phyloP scores from a whole-genome alignment of 2,329 filamentous ascomycete genomes.

The Aspergillus hortae region DNA sequence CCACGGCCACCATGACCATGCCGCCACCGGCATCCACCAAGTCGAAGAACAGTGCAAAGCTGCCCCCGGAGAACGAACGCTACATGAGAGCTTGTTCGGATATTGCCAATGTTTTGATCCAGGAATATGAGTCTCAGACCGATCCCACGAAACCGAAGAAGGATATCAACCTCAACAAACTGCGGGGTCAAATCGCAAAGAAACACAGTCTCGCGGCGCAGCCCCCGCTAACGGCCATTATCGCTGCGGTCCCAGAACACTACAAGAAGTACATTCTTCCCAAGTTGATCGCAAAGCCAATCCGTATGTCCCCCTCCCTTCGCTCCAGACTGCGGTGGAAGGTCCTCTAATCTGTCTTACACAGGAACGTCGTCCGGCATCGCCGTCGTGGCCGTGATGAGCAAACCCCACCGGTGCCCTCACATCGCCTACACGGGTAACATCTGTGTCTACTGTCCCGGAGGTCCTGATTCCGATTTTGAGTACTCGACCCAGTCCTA shows the following conservation, averaged over 20 bases:
- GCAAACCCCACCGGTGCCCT: conserved; percentile 95
- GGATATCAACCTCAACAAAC: conserved; percentile 87
- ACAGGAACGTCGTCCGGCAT: conserved; percentile 90
- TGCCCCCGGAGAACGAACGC: conserved; percentile 89
- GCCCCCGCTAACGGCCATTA: conserved; percentile 92
- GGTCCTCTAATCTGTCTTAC: conserved; percentile 15
- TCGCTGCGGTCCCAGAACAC: conserved; percentile 96
- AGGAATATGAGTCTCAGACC: conserved; percentile 81
- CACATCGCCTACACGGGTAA: conserved; percentile 99
- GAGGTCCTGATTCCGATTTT: conserved; percentile 95
- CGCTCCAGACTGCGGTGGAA: neutral
- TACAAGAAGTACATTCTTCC: conserved; percentile 99
- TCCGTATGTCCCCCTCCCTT: conserved; percentile 55
- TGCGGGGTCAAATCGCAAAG: conserved; percentile 83
- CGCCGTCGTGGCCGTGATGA: conserved; percentile 98
- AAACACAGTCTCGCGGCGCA: conserved; percentile 87
- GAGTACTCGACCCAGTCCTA: conserved; percentile 99
- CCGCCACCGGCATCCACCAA: conserved; percentile 48
- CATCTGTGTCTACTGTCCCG: conserved; percentile 98
- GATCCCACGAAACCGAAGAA: conserved; percentile 69
- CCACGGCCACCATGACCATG: conserved; percentile 59
- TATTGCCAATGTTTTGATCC: conserved; percentile 87
- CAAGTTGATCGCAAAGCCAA: conserved; percentile 94
- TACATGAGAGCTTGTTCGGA: conserved; percentile 94
- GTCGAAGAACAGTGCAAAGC: conserved; percentile 66